Evolutionary conservation across 225 moss, liverwort and hornwort species (phyloP).

Genomic region (Rhytidiadelphus loreus): DNA sequence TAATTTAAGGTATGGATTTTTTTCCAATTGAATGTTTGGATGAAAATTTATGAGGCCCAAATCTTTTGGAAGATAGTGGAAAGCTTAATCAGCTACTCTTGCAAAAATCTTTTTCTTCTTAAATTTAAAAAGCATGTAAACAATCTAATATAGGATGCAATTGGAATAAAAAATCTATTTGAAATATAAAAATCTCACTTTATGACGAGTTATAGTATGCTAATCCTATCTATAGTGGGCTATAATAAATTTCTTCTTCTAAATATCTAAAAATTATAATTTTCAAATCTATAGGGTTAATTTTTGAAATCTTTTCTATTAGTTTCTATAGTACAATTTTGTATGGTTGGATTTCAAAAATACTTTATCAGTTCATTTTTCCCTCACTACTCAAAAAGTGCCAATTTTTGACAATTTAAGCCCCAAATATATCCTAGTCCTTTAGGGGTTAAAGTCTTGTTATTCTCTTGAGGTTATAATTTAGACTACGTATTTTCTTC

Average conservation of each 20-base stretch:
- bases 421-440: not conserved
- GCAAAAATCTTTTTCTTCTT: no score
- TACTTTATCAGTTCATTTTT: not conserved
- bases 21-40: no score
- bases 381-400: not conserved
- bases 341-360: not conserved
- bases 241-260: no score
- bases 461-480: not conserved
- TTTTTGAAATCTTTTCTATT: not conserved
- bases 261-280: no score
- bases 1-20: no score
- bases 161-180: no score
- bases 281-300: no score
- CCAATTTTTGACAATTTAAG: not conserved
- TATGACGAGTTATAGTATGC: not conserved
- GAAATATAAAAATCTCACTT: not conserved
- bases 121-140: no score
- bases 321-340: not conserved
- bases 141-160: no score
- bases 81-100: not conserved
- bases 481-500: no score
- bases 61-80: rapidly evolving
- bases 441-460: not conserved
- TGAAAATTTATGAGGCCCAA: no score
- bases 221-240: no score